Percentiles rank a stretch among this genome's conserved stretches.
Evolutionary conservation across 2,329 filamentous ascomycete species (phyloP).

Genomic region (Claviceps sorghi): DNA sequence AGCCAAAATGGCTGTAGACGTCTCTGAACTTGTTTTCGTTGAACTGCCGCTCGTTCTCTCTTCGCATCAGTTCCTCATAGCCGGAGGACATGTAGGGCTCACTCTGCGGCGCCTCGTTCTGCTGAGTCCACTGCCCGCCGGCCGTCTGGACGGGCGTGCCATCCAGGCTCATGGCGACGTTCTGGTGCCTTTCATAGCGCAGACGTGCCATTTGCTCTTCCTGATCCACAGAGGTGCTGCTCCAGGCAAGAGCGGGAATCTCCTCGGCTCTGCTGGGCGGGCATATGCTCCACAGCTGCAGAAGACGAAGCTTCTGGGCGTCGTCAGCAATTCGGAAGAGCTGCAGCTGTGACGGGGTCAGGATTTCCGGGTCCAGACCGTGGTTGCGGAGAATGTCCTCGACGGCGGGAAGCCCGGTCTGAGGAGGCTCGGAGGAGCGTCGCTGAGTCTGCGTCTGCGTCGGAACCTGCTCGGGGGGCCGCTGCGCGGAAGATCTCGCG

Average conservation of each 20-base stretch:
- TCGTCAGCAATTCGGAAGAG: slow-evolving; percentile 64
- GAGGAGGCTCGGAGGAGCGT: slow-evolving; percentile 35
- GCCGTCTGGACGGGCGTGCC: slow-evolving; percentile 35
- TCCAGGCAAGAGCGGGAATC: slow-evolving; percentile 39
- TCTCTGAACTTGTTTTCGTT: slow-evolving; percentile 23
- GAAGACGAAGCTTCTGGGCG: slow-evolving; percentile 56
- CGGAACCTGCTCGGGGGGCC: slow-evolving; percentile 12
- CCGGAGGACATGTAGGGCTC: slow-evolving; percentile 79
- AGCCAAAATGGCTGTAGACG: slow-evolving; percentile 30
- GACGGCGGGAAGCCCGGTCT: slow-evolving; percentile 32
- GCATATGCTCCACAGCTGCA: slow-evolving; percentile 76
- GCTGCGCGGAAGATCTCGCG: slow-evolving; percentile 20
- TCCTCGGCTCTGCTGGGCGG: slow-evolving; percentile 47
- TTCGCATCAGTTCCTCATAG: slow-evolving; percentile 55
- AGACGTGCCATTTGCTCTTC: slow-evolving; percentile 44
- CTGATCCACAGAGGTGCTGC: slow-evolving; percentile 38
- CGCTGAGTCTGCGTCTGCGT: slow-evolving; percentile 22
- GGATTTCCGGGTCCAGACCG: slow-evolving; percentile 52
- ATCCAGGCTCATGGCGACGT: slow-evolving; percentile 37
- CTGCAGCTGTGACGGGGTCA: slow-evolving; percentile 61
- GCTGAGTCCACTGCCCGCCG: slow-evolving; percentile 37
- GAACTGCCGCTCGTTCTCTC: slow-evolving; percentile 40
- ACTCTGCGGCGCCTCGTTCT: slow-evolving; percentile 26
- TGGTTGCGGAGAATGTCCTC: slow-evolving; percentile 48
- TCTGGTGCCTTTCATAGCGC: slow-evolving; percentile 39